Evolutionary conservation across 2,329 filamentous ascomycete species (phyloP).

Genomic region (Samsoniella hepiali): DNA sequence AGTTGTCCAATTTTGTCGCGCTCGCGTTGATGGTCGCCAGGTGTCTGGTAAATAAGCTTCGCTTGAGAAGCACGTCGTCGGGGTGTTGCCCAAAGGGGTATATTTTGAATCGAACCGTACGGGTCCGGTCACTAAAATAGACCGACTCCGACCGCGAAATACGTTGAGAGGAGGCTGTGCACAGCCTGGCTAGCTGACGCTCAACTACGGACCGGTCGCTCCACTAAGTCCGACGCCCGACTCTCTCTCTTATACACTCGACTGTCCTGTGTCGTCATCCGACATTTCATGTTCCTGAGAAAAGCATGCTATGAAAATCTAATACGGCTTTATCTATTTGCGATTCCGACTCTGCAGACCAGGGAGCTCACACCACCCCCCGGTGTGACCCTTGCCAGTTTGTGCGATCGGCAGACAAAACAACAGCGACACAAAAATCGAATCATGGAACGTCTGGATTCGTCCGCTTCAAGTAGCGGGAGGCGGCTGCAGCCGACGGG

Average conservation of each 20-base stretch:
- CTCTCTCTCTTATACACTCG: not conserved
- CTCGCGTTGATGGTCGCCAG: not conserved
- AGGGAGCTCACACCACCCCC: not conserved
- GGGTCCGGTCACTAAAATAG: not conserved
- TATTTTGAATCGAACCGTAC: not conserved
- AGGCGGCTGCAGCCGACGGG: not conserved
- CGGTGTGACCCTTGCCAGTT: not conserved
- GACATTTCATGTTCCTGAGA: not conserved
- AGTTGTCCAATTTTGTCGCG: not conserved
- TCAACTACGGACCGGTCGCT: conserved; percentile 9
- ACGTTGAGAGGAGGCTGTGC: not conserved
- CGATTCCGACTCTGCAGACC: not conserved
- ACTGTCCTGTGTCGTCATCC: not conserved
- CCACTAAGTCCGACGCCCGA: not conserved
- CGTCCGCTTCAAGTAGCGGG: not conserved
- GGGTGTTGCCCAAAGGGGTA: not conserved
- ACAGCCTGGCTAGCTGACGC: not conserved
- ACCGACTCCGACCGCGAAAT: not conserved
- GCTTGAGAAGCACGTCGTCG: not conserved
- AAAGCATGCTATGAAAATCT: not conserved
- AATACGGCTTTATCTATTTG: not conserved
- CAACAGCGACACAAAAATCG: not conserved
- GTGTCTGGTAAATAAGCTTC: not conserved
- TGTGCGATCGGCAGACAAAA: not conserved
- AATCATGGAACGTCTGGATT: not conserved